phyloP scores from a whole-genome alignment of 768 basidiomycete genomes.

The Pleurotus cornucopiae region DNA sequence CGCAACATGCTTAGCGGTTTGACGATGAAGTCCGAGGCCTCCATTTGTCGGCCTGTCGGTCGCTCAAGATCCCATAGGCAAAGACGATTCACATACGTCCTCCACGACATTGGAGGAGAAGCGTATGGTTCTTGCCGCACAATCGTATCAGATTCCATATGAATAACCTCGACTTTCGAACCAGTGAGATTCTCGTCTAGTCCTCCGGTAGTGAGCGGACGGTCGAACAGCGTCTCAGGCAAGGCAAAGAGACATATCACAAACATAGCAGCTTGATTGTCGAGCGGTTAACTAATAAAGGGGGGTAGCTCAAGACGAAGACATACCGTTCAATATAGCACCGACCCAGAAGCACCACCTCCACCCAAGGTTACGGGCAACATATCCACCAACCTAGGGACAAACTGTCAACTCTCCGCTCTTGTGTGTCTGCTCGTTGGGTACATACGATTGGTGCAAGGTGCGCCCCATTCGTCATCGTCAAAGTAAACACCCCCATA shows the following conservation, averaged over 20 bases:
- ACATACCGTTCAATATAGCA: constrained; percentile 34
- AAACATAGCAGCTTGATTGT: constrained; percentile 21
- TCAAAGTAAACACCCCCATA: constrained; percentile 38
- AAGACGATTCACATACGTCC: constrained; percentile 22
- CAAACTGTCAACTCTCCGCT: background rate
- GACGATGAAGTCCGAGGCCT: constrained; percentile 23
- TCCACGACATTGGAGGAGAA: constrained; percentile 22
- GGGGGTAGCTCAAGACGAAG: background rate
- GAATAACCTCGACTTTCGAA: background rate
- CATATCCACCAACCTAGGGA: constrained; percentile 29
- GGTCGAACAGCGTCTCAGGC: constrained; percentile 38
- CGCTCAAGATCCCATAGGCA: constrained; percentile 27
- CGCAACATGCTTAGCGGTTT: constrained; percentile 34
- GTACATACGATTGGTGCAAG: constrained; percentile 32
- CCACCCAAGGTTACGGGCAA: constrained; percentile 33
- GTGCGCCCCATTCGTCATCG: constrained; percentile 37
- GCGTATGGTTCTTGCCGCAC: constrained; percentile 15
- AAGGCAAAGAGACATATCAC: constrained; percentile 31
- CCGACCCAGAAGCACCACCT: constrained; percentile 42
- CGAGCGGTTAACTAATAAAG: too few relatives aligned
- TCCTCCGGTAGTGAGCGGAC: constrained; percentile 11
- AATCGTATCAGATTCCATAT: too few relatives aligned
- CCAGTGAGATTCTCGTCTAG: too few relatives aligned
- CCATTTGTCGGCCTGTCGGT: constrained; percentile 22
- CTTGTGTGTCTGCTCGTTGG: background rate